Evolutionary conservation across 306 rosid species (phyloP), one percentile per base, ranked within the genome.

Genomic region (Cucurbita pepo): DNA sequence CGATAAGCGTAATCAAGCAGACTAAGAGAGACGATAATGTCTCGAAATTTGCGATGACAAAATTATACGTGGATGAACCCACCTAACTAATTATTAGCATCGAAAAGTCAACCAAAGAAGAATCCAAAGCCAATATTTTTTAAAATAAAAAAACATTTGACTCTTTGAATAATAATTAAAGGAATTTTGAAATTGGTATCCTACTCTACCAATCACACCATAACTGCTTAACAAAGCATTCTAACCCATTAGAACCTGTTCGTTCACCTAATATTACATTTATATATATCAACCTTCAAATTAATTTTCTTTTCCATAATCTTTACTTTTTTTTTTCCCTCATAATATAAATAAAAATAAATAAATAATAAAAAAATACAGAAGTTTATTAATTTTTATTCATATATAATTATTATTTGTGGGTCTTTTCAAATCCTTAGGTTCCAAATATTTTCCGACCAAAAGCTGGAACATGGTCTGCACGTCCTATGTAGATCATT

Each of bases 261-360:
- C 73, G 87, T 67, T 83, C 75, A 83, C 87, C 87, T 78, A 78
- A 80, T 60, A 5, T 52, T 6, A 44, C 74, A 55, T 22, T 25
- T 44, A 63, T 55, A 63, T n/a, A n/a, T 55, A 50, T 62, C 15
- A 57, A 4, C 58, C 73, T 50, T 64, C 6, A n/a, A 22, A 12
- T 50, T 55, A 40, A 6, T 15, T 30, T 16, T 30, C 3, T 30
- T 30, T 30, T 30, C 3, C 34, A 30, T 30, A 30, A 30, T 30
- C 34, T 30, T 4, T 30, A 13, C 1, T 1, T n/a, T 40, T 0
- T 8, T 43, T 11, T 45, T n/a, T n/a, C n/a, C 7, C 10, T 44
- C 12, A 8, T 1, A 44, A 44, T 44, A 44, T 30, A 30, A 30
- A 30, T 30, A 30, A 30, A 30, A 30, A 30, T 30, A 30, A 25